A percentile compares a stretch with the other conserved stretches of the same genome.
These are phyloP conservation scores for Coemansia aciculifera DNA, from an alignment of 192 early-diverging fungal genomes.

Conservation along the genomic window DNA sequence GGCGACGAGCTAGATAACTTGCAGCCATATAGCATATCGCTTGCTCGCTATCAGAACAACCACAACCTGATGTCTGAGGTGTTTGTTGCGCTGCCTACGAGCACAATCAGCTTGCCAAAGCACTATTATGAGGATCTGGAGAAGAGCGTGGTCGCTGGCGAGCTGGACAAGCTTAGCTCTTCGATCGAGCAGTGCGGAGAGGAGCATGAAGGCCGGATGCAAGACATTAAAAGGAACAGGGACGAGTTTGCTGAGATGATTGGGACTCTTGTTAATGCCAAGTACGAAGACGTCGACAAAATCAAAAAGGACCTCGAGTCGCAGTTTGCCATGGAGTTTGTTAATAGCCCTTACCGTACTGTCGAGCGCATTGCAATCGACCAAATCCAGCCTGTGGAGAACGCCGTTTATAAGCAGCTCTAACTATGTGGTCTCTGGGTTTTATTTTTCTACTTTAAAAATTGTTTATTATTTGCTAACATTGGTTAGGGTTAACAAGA, in stretches of 20 bases:
- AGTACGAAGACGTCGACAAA: conserved; percentile 12
- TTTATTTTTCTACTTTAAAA: neutral
- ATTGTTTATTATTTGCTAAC: neutral
- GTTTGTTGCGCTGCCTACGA: conserved; percentile 47
- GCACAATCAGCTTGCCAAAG: conserved; percentile 32
- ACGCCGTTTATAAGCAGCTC: conserved; percentile 47
- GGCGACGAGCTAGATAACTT: conserved; percentile 42
- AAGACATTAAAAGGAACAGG: conserved; percentile 9
- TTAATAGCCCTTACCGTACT: conserved; percentile 39
- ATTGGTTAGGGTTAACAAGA: neutral
- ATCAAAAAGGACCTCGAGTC: conserved; percentile 25
- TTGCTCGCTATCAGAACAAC: conserved; percentile 49
- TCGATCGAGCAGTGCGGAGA: conserved; percentile 26
- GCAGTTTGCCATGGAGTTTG: conserved; percentile 47
- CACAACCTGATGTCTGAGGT: conserved; percentile 51
- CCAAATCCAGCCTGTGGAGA: conserved; percentile 29
- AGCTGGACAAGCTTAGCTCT: conserved; percentile 7
- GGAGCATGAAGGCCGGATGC: conserved; percentile 18
- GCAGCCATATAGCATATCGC: conserved; percentile 39
- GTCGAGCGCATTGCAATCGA: conserved; percentile 33
- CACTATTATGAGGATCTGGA: conserved; percentile 41
- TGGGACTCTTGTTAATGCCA: conserved; percentile 16
- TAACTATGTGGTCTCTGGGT: neutral
- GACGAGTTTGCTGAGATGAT: conserved; percentile 37
- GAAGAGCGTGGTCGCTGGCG: neutral